Evolutionary conservation across 208 protist genomes (phyloP), one percentile per base, ranked within the genome.

Genomic region (Crithidia brevicula): DNA sequence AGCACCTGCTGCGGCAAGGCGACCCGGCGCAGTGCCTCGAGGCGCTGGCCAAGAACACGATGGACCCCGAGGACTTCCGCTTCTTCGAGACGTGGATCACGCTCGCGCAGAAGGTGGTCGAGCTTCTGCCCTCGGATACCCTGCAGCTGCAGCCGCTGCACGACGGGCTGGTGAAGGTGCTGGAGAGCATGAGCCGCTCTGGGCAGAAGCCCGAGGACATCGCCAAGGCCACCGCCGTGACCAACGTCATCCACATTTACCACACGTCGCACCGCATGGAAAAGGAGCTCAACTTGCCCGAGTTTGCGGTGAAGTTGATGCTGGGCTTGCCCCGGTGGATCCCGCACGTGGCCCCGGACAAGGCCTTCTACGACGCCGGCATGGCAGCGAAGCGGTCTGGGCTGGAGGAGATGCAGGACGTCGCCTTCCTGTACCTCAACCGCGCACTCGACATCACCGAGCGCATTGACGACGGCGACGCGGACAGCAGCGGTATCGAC

Each of bases 281-380:
- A 28, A 51, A 45, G 49, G 90, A 93, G 69, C 67, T 86, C 51
- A 75, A 83, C 57, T 58, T 97, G 53, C 56, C 67, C 11, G 88
- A 97, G 18, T 86, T 90, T 51, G 85, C 91, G 6, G 53, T 94
- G 53, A 91, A 95, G 78, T 78, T 96, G 28, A 92, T 94, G 77
- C 64, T 98, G 11, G 82, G 91, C 9, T 82, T 99, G 42, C 89
- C 97, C 11, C 88, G 97, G 20, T 98, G 97, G 85, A 86, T 94
- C 51, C 86, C 91, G 8, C 72, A 84, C 46, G 75, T 99, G 36
- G 81, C 97, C 1, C 88, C 96, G 9, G 98, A 99, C 69, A 96
- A 97, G 82, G 95, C 94, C 0, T 99, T 98, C 79, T 99, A 98
- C 83, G 95, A 99, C 70, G 97, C 97, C 13, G 97, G 97, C 52